Evolutionary conservation across 169 alveolate genomes (phyloP).

Genomic region (Cardiosporidium cionae): DNA sequence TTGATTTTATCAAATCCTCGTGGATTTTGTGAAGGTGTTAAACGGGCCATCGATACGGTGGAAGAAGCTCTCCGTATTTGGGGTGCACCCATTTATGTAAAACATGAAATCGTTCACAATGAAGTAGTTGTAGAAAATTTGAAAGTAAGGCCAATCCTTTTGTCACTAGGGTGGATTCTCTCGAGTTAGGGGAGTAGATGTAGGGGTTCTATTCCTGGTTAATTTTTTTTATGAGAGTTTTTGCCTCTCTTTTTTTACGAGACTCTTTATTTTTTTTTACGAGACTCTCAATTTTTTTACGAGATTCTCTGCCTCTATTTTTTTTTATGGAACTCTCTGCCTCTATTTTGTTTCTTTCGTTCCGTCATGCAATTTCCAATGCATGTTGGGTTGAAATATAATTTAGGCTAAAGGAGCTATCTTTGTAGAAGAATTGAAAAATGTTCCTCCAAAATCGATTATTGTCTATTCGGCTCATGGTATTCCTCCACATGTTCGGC

Average conservation of each 20-base stretch:
- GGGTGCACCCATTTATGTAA: conserved; percentile 63
- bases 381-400: no score
- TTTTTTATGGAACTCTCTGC: no score
- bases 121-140: conserved; percentile 60
- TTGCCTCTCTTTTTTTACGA: no score
- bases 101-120: conserved; percentile 71
- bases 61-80: conserved; percentile 58
- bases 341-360: no score
- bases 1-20: conserved; percentile 54
- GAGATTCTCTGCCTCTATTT: no score
- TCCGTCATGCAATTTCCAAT: no score
- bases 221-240: no score
- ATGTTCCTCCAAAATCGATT: conserved; percentile 53
- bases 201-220: no score
- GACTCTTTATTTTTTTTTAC: no score
- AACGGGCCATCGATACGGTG: conserved; percentile 66
- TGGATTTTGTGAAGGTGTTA: conserved; percentile 73
- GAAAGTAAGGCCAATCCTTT: conserved; percentile 46
- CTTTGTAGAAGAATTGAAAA: conserved; percentile 56
- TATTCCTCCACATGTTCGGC: conserved; percentile 58
- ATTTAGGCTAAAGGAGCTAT: conserved; percentile 64
- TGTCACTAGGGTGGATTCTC: no score
- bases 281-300: no score
- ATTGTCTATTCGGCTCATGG: conserved; percentile 72
- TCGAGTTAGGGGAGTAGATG: no score